Evolutionary conservation across 257 asterid genomes (phyloP), one percentile per base, ranked within the genome.

Genomic region (Capsicum chinense): DNA sequence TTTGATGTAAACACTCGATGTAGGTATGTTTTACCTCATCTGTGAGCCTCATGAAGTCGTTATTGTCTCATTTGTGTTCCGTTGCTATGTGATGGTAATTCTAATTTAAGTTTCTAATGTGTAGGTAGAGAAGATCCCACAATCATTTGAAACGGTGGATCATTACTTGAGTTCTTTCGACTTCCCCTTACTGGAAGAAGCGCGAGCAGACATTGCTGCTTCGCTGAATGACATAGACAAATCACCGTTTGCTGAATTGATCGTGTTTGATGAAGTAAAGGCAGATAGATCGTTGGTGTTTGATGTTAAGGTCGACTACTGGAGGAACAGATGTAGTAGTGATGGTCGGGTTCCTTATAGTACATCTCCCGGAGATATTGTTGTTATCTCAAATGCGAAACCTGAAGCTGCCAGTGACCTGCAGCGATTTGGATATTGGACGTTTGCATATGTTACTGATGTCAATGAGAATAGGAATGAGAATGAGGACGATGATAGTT

Each of bases 161-260:
- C 50, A 84, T 14, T 93, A 92, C 79, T 83, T 89, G n/a, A 83
- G 83, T 56, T 92, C 94, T 9, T 93, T 68, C 42, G 59, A 85
- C 19, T 87, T 4, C 67, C 93, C 95, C 1, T 83, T 93, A 47
- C 37, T 92, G 83, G 97, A 93, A 88, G 97, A 93, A 84, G 86
- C 92, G 1, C 89, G 94, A 11, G 87, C 92, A 0, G 85, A 81
- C 21, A 85, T 93, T 56, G 91, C 91, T 26, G 85, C 97, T 3
- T 86, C 89, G 7, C 14, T 90, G 85, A 88, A 93, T 62, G 62
- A 79, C 5, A 79, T 88, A 3, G 17, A 84, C 37, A 79, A 83
- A 35, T 88, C 92, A 21, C 97, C 97, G 1, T 90, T 84, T 83
- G 92, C 93, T n/a, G 89, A 90, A 78, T 86, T 90, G 26, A 79